Evolutionary conservation across 495 filamentous ascomycete species (phyloP).

Genomic region (Articulospora tetracladia): DNA sequence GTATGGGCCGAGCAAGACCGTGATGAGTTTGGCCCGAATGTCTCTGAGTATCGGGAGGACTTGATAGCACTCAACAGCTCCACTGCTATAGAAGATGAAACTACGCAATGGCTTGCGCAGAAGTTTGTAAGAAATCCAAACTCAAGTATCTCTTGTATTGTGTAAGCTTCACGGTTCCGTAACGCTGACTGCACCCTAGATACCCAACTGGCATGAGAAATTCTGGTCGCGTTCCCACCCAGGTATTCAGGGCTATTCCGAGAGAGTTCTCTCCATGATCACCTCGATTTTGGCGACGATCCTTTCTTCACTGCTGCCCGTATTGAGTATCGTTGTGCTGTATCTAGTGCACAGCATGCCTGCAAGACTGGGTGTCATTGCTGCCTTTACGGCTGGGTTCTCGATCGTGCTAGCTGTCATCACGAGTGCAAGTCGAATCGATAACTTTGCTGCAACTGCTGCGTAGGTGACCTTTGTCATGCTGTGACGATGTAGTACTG

Average conservation of each 20-base stretch:
- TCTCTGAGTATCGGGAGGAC: too few species aligned
- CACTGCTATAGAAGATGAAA: too few species aligned
- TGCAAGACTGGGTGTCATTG: constrained; percentile 21
- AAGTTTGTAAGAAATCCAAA: too few species aligned
- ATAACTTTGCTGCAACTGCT: constrained; percentile 29
- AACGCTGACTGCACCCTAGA: too few species aligned
- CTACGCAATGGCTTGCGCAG: too few species aligned
- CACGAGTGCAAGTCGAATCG: constrained; percentile 26
- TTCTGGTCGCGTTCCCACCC: too few species aligned
- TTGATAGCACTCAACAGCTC: too few species aligned
- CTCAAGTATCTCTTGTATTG: too few species aligned
- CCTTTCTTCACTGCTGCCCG: constrained; percentile 2
- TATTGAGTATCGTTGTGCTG: background rate
- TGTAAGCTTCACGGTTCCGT: too few species aligned
- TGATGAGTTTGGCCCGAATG: too few species aligned
- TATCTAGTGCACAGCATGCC: background rate
- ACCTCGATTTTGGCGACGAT: background rate
- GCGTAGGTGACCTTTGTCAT: constrained; percentile 17
- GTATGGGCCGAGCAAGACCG: too few species aligned
- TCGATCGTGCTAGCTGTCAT: constrained; percentile 23
- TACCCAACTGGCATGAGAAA: too few species aligned
- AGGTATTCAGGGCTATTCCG: constrained; percentile 18
- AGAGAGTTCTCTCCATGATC: background rate
- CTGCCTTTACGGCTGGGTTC: constrained; percentile 24
- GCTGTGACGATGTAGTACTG: background rate